These are phyloP conservation scores for Globisporangium emineosum DNA, from an alignment of 352 stramenopile genomes.

Conservation along the genomic window DNA sequence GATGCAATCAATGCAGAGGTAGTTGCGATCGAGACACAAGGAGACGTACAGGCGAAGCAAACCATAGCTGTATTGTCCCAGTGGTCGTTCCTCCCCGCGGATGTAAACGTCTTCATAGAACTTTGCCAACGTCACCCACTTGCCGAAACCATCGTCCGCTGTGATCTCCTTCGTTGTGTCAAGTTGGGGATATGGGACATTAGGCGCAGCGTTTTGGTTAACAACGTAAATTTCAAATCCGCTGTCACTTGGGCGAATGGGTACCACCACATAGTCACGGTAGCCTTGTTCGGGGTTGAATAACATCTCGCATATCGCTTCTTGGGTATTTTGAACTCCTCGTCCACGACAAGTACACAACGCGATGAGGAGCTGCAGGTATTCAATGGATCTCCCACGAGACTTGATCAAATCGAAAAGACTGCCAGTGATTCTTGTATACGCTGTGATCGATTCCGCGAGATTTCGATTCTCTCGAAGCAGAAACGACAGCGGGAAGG, in stretches of 20 bases:
- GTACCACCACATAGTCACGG: slow-evolving; percentile 51
- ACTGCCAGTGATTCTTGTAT: slow-evolving; percentile 50
- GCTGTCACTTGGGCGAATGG: slow-evolving; percentile 32
- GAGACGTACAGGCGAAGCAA: slow-evolving; percentile 69
- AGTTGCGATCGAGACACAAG: slow-evolving; percentile 71
- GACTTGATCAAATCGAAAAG: slow-evolving; percentile 77
- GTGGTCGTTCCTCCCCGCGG: slow-evolving; percentile 33
- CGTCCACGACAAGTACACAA: slow-evolving; percentile 57
- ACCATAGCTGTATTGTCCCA: slow-evolving; percentile 71
- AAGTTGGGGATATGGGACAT: slow-evolving; percentile 25
- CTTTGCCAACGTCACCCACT: slow-evolving; percentile 40
- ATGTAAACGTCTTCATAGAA: slow-evolving; percentile 72
- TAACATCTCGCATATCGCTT: slow-evolving; percentile 67
- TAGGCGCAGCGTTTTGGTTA: slow-evolving; percentile 13
- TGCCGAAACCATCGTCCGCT: slow-evolving; percentile 17
- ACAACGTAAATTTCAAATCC: slow-evolving; percentile 59
- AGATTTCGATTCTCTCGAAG: slow-evolving; percentile 69
- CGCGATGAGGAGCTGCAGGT: slow-evolving; percentile 72
- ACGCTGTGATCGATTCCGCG: slow-evolving; percentile 69
- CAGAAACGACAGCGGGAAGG: slow-evolving; percentile 58
- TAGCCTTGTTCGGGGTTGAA: slow-evolving; percentile 60
- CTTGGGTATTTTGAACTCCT: slow-evolving; percentile 65
- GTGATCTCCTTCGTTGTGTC: slow-evolving; percentile 20
- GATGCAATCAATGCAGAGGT: slow-evolving; percentile 70
- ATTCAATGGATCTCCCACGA: slow-evolving; percentile 61